Evolutionary conservation across 2,329 filamentous ascomycete species (phyloP).

Genomic region (Apiospora koreana): DNA sequence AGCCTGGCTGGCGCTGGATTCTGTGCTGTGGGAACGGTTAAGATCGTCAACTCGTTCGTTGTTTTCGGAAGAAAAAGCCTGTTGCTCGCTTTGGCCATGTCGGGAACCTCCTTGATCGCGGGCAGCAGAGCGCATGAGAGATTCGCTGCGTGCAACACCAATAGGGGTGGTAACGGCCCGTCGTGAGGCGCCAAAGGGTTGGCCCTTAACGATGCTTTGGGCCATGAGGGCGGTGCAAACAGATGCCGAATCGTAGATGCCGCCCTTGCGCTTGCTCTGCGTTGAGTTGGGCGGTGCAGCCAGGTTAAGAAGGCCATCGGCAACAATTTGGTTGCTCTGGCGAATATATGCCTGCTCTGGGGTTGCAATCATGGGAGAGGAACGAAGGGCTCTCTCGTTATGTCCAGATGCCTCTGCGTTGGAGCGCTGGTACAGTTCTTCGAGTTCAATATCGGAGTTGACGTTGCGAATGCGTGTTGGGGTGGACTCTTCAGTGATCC

Average conservation of each 20-base stretch:
- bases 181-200: not conserved
- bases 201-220: not conserved
- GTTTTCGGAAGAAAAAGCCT: not conserved
- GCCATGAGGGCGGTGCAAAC: not conserved
- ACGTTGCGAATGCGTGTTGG: not conserved
- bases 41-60: not conserved
- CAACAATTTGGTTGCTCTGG: not conserved
- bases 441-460: not conserved
- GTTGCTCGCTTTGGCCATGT: not conserved
- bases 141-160: conserved; percentile 5
- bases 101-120: not conserved
- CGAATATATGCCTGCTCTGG: not conserved
- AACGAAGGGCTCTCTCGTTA: not conserved
- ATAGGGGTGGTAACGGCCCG: not conserved
- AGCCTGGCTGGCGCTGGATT: not conserved
- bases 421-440: not conserved
- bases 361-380: not conserved
- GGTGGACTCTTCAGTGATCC: not conserved
- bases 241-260: not conserved
- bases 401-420: not conserved
- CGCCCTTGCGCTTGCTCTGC: not conserved
- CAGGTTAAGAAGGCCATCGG: not conserved
- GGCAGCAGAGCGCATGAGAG: not conserved
- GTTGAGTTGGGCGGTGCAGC: not conserved
- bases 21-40: not conserved